phyloP scores from a whole-genome alignment of 257 asterid species.

The Echium plantagineum region DNA sequence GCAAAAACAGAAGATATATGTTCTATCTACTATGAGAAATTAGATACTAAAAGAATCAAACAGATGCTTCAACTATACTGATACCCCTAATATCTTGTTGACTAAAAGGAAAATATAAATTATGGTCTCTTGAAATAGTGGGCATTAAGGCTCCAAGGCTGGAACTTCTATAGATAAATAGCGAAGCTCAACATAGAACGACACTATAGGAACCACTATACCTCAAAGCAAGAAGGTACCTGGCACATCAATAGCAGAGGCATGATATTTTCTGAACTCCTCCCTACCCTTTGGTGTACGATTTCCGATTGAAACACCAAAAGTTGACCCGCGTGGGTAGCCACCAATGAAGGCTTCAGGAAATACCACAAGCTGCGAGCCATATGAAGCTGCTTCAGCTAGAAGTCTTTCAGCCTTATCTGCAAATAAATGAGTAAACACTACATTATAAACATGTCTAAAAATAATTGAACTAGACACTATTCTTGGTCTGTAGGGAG shows the following conservation, averaged over 20 bases:
- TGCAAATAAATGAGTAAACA: conserved; percentile 11
- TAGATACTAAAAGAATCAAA: neutral
- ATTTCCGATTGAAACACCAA: conserved; percentile 78
- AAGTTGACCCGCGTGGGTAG: conserved; percentile 88
- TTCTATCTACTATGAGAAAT: too few species aligned
- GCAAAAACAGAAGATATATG: neutral
- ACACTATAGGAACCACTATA: neutral
- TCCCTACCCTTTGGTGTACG: conserved; percentile 90
- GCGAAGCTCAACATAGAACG: neutral
- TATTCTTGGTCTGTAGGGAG: too few species aligned
- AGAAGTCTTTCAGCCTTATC: conserved; percentile 92
- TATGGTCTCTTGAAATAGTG: neutral
- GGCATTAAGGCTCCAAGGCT: neutral
- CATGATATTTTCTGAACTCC: conserved; percentile 78
- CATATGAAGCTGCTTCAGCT: conserved; percentile 89
- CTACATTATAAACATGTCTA: too few species aligned
- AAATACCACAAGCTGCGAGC: conserved; percentile 83
- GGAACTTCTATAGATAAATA: neutral
- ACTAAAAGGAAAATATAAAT: too few species aligned
- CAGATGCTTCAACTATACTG: neutral
- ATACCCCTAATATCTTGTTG: neutral
- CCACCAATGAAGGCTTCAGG: conserved; percentile 99
- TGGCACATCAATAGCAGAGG: conserved; percentile 91
- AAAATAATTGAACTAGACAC: too few species aligned
- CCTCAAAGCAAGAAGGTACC: conserved; percentile 16